Percentiles rank a stretch among this genome's conserved stretches.
phyloP scores from a whole-genome alignment of 495 filamentous ascomycete genomes.

The Diplogelasinospora grovesii region DNA sequence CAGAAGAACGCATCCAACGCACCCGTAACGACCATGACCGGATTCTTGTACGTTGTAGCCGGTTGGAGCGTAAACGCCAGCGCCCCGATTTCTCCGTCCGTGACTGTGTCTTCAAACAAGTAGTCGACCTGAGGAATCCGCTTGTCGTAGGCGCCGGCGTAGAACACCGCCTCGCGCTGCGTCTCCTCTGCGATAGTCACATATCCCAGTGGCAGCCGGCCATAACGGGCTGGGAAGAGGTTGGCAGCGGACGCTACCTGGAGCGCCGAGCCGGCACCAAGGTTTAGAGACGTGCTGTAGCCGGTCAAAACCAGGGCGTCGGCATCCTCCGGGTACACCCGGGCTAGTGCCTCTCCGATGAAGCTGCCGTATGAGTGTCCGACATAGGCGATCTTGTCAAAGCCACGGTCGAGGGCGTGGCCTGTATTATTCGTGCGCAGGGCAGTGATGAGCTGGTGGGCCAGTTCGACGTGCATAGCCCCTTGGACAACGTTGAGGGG shows the following conservation, averaged over 20 bases:
- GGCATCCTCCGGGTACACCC: slow-evolving; percentile 14
- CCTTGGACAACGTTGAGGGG: slow-evolving; percentile 9
- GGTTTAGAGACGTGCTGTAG: slow-evolving; percentile 2
- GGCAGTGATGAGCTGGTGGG: slow-evolving; percentile 3
- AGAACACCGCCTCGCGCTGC: not conserved
- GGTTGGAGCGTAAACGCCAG: not conserved
- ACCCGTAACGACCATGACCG: slow-evolving; percentile 1
- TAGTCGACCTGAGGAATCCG: not conserved
- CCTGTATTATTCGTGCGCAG: slow-evolving; percentile 1
- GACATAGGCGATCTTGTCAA: slow-evolving; percentile 8
- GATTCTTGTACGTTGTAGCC: not conserved
- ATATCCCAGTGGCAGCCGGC: not conserved
- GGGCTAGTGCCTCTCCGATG: slow-evolving; percentile 12
- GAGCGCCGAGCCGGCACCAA: not conserved
- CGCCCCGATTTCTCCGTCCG: slow-evolving; percentile 1
- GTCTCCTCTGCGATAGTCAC: not conserved
- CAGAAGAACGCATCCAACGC: not conserved
- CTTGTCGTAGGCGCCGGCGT: slow-evolving; percentile 1
- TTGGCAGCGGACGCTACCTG: not conserved
- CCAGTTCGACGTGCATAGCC: slow-evolving; percentile 7
- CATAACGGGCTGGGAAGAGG: not conserved
- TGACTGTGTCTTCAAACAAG: not conserved
- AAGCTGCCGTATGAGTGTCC: slow-evolving; percentile 20
- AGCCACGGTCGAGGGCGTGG: not conserved
- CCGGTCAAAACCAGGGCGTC: slow-evolving; percentile 17